These are phyloP conservation scores for Cryptococcus depauperatus DNA, from an alignment of 1,284 basidiomycete genomes.

Conservation along the genomic window DNA sequence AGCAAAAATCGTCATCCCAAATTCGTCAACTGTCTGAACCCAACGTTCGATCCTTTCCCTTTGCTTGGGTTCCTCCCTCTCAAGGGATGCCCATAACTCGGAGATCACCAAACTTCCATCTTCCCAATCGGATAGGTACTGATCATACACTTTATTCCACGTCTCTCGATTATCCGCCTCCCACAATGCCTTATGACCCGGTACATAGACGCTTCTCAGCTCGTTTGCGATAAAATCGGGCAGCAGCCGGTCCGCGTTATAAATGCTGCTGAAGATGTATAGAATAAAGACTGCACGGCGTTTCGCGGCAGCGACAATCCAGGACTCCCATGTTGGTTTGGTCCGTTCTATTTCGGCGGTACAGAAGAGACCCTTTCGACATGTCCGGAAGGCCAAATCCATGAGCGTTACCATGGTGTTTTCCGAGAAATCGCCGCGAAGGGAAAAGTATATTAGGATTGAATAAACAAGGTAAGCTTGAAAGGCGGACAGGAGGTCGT, in stretches of 20 bases:
- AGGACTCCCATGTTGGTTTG: neutral
- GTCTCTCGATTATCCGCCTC: neutral
- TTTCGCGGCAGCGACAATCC: neutral
- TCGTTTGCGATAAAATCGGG: neutral
- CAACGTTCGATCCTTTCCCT: neutral
- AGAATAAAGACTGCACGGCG: neutral
- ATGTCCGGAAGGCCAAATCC: neutral
- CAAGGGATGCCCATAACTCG: neutral
- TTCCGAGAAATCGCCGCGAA: no score
- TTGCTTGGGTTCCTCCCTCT: neutral
- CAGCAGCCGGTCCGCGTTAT: neutral
- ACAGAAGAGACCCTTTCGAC: neutral
- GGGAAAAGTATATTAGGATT: neutral
- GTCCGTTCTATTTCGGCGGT: neutral
- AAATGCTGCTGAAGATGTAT: neutral
- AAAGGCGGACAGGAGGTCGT: neutral
- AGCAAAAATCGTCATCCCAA: neutral
- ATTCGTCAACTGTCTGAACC: neutral
- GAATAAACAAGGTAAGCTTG: neutral
- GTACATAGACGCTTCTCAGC: neutral
- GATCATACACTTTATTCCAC: neutral
- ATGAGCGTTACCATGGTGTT: neutral
- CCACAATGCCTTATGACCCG: neutral
- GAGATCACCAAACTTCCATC: neutral
- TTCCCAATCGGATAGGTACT: neutral